Base-by-base conservation (phyloP, 371 early-diverging fungal genomes). In the Mucor mucedo region DNA sequence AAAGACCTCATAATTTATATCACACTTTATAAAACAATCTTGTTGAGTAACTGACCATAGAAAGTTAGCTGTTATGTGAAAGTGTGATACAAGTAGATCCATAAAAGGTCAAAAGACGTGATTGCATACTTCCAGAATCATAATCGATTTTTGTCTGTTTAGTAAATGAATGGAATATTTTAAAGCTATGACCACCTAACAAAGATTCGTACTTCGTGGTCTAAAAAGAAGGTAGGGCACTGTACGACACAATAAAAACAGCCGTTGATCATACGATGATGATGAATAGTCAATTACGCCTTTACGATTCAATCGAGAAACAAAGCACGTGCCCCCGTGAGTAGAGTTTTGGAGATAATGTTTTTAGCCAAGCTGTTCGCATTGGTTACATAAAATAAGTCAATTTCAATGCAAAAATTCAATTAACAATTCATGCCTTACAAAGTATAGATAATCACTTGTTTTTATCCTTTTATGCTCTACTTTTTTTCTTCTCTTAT, bases 161-260 rank as follows among this genome's bases (percentile, higher is more conserved):
- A 61, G 61, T 53, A 45, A 21, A 11, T 49, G n/a, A 14, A 11
- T n/a, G 50, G 50, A 59, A 29, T 49, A 40, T 38, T 40, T 30
- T 27, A 52, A 40, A 61, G 61, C 61, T 61, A 61, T 61, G 61
- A 61, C 61, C 61, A 61, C 61, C 61, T 35, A 53, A 28, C 11
- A 27, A 35, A 42, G 29, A 42, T 50, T 50, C 21, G 33, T 33
- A 27, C 21, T 32, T 60, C 44, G 52, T 52, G 32, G 33, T 44
- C 10, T 40, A 41, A 58, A 60, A 40, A 42, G 14, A 50, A 13
- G 41, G 60, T 60, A 42, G 52, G 60, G 52, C 61, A 53, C 21
- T 27, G 61, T 61, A 38, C 45, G n/a, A 61, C 61, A 16, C 7
- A 29, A 45, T 5, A n/a, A 44, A 11, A 44, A 61, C 32, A 30